Evolutionary conservation across 441 rosid species (phyloP), one percentile per base, ranked within the genome.

Genomic region (Erodium chrysanthum): DNA sequence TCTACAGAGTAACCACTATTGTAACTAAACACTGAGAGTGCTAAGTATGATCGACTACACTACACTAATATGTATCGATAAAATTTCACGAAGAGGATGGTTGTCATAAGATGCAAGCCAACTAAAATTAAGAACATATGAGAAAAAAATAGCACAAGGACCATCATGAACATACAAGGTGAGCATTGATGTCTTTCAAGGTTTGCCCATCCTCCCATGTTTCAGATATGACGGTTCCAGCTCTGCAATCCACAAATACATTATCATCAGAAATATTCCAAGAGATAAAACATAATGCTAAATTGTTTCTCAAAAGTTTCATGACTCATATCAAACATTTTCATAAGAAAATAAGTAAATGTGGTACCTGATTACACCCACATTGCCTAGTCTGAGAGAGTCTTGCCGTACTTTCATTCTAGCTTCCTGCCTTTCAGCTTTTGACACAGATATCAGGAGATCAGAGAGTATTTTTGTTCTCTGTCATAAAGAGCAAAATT

Each of bases 131-230:
- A 35, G 35, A 25, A 29, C 52, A 44, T 44, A 5, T 8, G 23
- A 35, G 9, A 22, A 29, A 68, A 3, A n/a, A 71, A 23, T 35
- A 27, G 2, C 10, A 37, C 46, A 68, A 22, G 65, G 61, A 27
- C 14, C 69, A 73, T 64, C 25, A 33, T 23, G 33, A 71, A 81
- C 96, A 40, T 81, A 95, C 99, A 64, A 95, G 96, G 74, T 92
- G 96, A 80, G 82, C 72, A 82, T 95, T 95, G 76, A 92, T 70
- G 84, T 95, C 99, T 83, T 92, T 95, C 75, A 95, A 80, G 44
- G 85, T 82, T 77, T 90, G 99, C 58, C 97, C 99, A 70, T 95
- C 99, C 83, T 95, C 99, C 99, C 99, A 95, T 1, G 97, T 90
- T 83, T 95, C 99, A 75, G 97, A 84, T 80, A 95, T 86, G 77